Conservation (phyloP, 2,329 filamentous ascomycete species). For the Trichoderma atroviride region DNA sequence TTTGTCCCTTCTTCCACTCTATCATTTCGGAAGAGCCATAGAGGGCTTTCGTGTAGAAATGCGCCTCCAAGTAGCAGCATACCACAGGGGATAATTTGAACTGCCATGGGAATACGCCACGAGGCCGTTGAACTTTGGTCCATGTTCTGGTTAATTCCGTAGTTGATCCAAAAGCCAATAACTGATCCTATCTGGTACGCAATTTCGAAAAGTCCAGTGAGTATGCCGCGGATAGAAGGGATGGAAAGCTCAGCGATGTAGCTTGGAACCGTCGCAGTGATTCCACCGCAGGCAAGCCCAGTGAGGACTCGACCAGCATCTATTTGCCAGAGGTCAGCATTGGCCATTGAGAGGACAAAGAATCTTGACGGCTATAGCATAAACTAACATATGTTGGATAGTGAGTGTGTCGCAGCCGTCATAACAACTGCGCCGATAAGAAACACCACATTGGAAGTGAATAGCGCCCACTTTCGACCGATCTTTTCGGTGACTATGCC, state of each 20-base stretch:
- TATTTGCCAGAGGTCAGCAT: constrained; percentile 35
- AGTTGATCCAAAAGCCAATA: constrained; percentile 57
- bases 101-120: constrained; percentile 54
- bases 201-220: constrained; percentile 57
- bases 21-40: constrained; percentile 43
- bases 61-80: constrained; percentile 49
- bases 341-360: fast-evolving
- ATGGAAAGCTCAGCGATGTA: constrained; percentile 66
- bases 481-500: constrained; percentile 48
- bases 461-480: constrained; percentile 53
- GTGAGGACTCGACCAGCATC: constrained; percentile 61
- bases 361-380: fast-evolving
- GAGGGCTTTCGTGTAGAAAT: constrained; percentile 48
- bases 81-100: constrained; percentile 50
- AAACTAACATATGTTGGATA: constrained; percentile 47
- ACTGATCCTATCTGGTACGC: constrained; percentile 56
- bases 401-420: constrained; percentile 44
- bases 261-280: constrained; percentile 62
- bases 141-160: constrained; percentile 47
- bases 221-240: constrained; percentile 59
- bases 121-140: constrained; percentile 37
- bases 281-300: constrained; percentile 59
- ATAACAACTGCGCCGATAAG: constrained; percentile 49
- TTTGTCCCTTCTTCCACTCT: constrained; percentile 39
- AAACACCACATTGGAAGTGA: constrained; percentile 49